These are phyloP conservation scores for Leucaena leucocephala DNA, from an alignment of 306 rosid species.

Conservation along the genomic window DNA sequence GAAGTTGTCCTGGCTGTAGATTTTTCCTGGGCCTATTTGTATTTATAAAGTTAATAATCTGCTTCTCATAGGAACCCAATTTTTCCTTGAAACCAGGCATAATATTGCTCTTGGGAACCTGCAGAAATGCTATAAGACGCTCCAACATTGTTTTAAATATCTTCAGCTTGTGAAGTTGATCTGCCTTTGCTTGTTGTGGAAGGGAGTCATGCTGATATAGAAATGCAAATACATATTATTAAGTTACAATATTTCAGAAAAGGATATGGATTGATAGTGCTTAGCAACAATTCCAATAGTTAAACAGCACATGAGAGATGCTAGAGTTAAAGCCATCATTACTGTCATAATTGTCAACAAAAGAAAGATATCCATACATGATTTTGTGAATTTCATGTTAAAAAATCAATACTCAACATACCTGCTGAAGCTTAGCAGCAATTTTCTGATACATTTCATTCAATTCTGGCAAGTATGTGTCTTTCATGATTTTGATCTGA, in stretches of 20 bases:
- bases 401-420: constrained; percentile 34
- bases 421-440: constrained; percentile 72
- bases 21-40: constrained; percentile 70
- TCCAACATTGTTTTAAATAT: constrained; percentile 79
- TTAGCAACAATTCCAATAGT: constrained; percentile 25
- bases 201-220: constrained; percentile 67
- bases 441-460: constrained; percentile 76
- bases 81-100: constrained; percentile 54
- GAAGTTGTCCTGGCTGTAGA: constrained; percentile 74
- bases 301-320: neutral
- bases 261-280: constrained; percentile 16
- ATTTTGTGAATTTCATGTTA: constrained; percentile 12
- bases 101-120: constrained; percentile 55
- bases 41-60: constrained; percentile 60
- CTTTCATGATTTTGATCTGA: constrained; percentile 81
- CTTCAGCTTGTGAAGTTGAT: constrained; percentile 69
- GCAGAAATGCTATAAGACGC: constrained; percentile 61
- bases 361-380: constrained; percentile 26
- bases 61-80: constrained; percentile 67
- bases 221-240: constrained; percentile 26
- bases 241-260: constrained; percentile 26
- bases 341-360: constrained; percentile 15
- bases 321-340: constrained; percentile 17
- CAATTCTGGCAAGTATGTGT: constrained; percentile 66
- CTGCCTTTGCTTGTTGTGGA: constrained; percentile 66